Evolutionary conservation across 441 rosid species (phyloP).

Genomic region (Aleurites moluccanus): DNA sequence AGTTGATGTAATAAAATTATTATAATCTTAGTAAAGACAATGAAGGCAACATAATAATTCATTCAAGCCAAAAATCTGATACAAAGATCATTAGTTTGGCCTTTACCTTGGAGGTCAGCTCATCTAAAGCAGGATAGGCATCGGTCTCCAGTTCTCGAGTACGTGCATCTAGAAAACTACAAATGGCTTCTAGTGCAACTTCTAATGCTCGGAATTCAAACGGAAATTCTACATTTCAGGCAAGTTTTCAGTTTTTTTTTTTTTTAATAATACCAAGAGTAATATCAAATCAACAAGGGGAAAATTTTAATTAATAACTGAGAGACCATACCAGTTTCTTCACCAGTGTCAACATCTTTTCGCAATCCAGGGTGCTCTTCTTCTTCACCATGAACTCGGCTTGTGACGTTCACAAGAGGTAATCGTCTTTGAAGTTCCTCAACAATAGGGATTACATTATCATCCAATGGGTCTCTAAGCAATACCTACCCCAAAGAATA

Average conservation of each 20-base stretch:
- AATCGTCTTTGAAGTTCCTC: constrained; percentile 88
- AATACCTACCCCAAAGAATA: constrained; percentile 48
- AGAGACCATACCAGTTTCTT: constrained; percentile 70
- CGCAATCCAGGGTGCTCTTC: constrained; percentile 47
- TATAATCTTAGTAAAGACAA: not conserved
- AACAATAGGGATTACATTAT: constrained; percentile 77
- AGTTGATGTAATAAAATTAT: not conserved
- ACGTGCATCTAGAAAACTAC: constrained; percentile 89
- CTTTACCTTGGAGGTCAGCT: constrained; percentile 85
- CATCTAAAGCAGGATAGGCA: constrained; percentile 97
- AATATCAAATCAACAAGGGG: not conserved
- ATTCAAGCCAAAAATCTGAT: not conserved
- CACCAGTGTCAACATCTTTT: constrained; percentile 64
- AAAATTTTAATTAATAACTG: not conserved
- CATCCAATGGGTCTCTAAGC: constrained; percentile 81
- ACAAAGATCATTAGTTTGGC: not conserved
- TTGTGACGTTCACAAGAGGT: constrained; percentile 38
- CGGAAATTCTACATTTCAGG: constrained; percentile 62
- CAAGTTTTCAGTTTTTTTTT: not conserved
- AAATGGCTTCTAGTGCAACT: constrained; percentile 93
- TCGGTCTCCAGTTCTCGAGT: constrained; percentile 82
- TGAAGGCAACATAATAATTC: not conserved
- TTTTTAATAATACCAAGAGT: not conserved
- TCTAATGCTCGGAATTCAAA: constrained; percentile 90
- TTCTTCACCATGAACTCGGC: constrained; percentile 48